Conservation (phyloP, 495 filamentous ascomycete genomes). For the Melanomma pulvis-pyrius region DNA sequence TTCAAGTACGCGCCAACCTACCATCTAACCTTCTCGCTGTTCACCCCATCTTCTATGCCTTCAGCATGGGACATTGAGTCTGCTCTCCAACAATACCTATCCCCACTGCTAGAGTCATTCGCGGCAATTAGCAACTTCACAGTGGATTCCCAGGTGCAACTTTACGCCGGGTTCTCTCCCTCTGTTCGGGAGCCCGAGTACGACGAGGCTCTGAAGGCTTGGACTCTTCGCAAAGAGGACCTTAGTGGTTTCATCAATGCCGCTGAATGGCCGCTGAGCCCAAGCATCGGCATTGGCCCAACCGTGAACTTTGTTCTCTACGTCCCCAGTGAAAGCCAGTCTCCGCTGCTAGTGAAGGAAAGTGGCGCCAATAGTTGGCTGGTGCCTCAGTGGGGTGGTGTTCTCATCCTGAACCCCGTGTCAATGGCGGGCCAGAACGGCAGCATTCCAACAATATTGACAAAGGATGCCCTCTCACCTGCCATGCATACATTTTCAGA, state of each 20-base stretch:
- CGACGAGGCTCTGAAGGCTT: conserved; percentile 55
- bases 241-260: conserved; percentile 94
- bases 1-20: conserved; percentile 93
- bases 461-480: conserved; percentile 67
- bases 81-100: conserved; percentile 78
- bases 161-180: conserved; percentile 79
- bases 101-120: conserved; percentile 76
- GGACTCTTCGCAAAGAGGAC: conserved; percentile 81
- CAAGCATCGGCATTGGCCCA: conserved; percentile 88
- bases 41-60: conserved; percentile 74
- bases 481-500: conserved; percentile 88
- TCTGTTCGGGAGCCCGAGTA: conserved; percentile 66
- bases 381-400: conserved; percentile 95
- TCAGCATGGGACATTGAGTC: conserved; percentile 90
- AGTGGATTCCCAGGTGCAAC: conserved; percentile 92
- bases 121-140: conserved; percentile 91
- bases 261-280: conserved; percentile 94
- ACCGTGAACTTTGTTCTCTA: conserved; percentile 96
- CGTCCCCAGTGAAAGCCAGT: conserved; percentile 63
- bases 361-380: conserved; percentile 85
- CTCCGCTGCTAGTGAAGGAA: conserved; percentile 68
- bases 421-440: conserved; percentile 48
- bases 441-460: conserved; percentile 47
- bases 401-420: conserved; percentile 69
- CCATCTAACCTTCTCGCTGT: conserved; percentile 93